phyloP scores from a whole-genome alignment of 345 rosid genomes.

The Atalantia buxifolia region DNA sequence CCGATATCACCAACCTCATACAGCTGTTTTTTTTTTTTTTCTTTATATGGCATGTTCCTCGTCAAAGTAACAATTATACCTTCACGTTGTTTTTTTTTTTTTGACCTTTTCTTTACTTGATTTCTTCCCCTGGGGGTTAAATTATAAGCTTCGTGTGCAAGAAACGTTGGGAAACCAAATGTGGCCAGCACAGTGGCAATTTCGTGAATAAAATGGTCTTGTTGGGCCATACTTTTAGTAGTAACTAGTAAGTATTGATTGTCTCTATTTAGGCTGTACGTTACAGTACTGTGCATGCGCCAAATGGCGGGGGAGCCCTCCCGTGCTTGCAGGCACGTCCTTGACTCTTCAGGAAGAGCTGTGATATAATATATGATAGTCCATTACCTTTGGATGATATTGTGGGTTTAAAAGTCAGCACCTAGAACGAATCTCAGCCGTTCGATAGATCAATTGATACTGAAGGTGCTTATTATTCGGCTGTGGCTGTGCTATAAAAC shows the following conservation, averaged over 20 bases:
- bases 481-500: not conserved
- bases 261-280: slow-evolving; percentile 16
- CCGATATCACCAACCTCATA: not conserved
- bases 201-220: not conserved
- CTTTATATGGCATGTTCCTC: slow-evolving; percentile 1
- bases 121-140: not conserved
- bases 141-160: slow-evolving; percentile 11
- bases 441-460: not conserved
- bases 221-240: not conserved
- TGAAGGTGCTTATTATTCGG: not conserved
- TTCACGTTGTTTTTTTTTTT: not conserved
- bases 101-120: too few relatives aligned
- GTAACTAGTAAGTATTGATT: not conserved
- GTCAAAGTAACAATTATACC: slow-evolving; percentile 3
- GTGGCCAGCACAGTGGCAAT: slow-evolving; percentile 16
- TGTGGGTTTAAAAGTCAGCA: not conserved
- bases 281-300: slow-evolving; percentile 11
- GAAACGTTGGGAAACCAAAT: not conserved
- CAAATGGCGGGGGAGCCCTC: slow-evolving; percentile 17
- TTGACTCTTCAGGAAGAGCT: not conserved
- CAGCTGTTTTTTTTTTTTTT: not conserved
- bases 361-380: not conserved
- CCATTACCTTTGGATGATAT: not conserved
- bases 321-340: slow-evolving; percentile 9
- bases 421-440: not conserved